Base-by-base conservation (phyloP, 106 monocot genomes). In the Dendrobium catenatum region DNA sequence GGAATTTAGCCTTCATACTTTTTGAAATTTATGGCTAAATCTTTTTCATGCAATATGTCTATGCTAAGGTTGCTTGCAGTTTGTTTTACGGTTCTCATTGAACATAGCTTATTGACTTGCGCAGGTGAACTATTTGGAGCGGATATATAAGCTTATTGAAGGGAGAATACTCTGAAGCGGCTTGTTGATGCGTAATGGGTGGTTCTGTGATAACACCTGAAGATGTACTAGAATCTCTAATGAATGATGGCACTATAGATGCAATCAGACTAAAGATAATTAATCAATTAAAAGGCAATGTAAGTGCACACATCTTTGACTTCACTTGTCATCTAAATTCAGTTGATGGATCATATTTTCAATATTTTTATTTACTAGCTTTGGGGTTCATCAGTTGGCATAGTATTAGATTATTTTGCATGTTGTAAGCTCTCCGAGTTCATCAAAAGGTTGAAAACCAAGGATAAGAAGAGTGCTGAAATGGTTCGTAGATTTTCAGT, bases 221-320 rank as follows among this genome's bases (percentile, higher is more conserved):
- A 77, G 99, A 95, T 82, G 99, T 99, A 33, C 80, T 99, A 20
- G 91, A 88, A 73, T 88, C 91, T 24, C 83, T 99, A 13, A 95
- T 93, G 95, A 95, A 99, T 75, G 99, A 99, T 84, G 99, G 99
- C 2, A 99, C 91, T 0, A 89, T 99, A 33, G 99, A 99, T 82
- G 84, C 93, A 68, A 91, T 99, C 73, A 86, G 99, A 83, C 75
- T 93, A 88, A 99, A 99, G 90, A 93, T 99, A 40, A 91, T 99
- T 76, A 93, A 95, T 83, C 99, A 99, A 80, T 86, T 99, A n/a
- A 95, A 99, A 81, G 91, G 91, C 43, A 99, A 95, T 86, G 99
- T 99, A 91, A 91, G 89, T 83, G 33, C 59, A 74, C 70, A 31
- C 1, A 6, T 78, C 5, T 55, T 7, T 22, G 51, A 33, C 6